Percentiles rank a stretch among this genome's conserved stretches.
These are phyloP conservation scores for Rhizopogon vulgaris DNA, from an alignment of 768 basidiomycete genomes.

Conservation along the genomic window DNA sequence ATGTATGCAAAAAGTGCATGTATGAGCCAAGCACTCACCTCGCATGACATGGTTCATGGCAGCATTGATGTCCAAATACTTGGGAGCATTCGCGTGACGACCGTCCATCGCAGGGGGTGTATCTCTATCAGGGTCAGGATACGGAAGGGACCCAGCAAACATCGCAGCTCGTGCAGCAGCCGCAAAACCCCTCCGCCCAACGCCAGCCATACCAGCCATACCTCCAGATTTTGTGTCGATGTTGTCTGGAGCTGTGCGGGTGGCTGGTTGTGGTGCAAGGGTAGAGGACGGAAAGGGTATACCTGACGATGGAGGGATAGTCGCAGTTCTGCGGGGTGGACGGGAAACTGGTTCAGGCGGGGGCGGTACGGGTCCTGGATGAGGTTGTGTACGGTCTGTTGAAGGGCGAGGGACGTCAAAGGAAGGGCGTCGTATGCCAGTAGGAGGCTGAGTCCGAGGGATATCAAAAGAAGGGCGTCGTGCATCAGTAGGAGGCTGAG, in stretches of 20 bases:
- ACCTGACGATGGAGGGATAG: conserved; percentile 8
- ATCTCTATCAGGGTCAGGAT: not conserved
- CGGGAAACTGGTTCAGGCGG: conserved; percentile 1
- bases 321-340: conserved; percentile 5
- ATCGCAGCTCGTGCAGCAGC: conserved; percentile 67
- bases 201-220: conserved; percentile 85
- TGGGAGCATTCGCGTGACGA: conserved; percentile 32
- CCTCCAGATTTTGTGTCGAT: conserved; percentile 72
- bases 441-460: conserved; percentile 1
- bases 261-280: not conserved
- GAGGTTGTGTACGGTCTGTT: not conserved
- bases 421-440: conserved; percentile 6
- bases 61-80: conserved; percentile 42
- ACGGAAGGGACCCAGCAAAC: conserved; percentile 24
- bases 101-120: conserved; percentile 8
- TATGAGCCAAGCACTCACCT: conserved; percentile 16
- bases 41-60: conserved; percentile 23
- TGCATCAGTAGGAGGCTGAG: not conserved
- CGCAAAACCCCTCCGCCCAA: conserved; percentile 76
- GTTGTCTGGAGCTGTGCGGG: conserved; percentile 15
- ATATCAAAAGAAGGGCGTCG: conserved; percentile 9
- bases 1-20: not conserved
- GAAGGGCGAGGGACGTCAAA: conserved; percentile 7
- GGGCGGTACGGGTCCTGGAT: not conserved
- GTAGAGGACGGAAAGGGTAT: conserved; percentile 12